Evolutionary conservation across 441 rosid genomes (phyloP).

Genomic region (Omphalea diandra): DNA sequence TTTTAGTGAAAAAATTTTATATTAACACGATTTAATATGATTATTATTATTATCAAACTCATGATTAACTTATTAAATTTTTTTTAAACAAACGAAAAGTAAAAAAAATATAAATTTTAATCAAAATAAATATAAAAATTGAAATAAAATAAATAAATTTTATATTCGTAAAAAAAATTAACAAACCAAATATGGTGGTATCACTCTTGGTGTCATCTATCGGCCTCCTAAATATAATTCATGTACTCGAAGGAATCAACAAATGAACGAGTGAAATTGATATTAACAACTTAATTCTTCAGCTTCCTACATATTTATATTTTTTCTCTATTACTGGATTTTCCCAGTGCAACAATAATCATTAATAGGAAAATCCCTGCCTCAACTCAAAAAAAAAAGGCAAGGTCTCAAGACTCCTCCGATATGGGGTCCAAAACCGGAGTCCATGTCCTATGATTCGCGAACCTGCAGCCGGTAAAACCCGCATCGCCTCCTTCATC

Average conservation of each 20-base stretch:
- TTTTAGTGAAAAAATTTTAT: too few relatives aligned
- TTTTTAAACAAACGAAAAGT: too few relatives aligned
- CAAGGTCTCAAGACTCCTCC: constrained; percentile 22
- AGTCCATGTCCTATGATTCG: constrained; percentile 31
- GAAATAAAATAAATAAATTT: too few relatives aligned
- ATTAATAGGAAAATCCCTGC: not conserved
- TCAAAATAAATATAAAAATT: too few relatives aligned
- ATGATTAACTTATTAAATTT: too few relatives aligned
- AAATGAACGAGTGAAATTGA: not conserved
- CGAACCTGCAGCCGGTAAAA: constrained; percentile 12
- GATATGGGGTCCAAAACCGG: constrained; percentile 43
- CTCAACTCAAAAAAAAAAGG: not conserved
- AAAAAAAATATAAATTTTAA: too few relatives aligned
- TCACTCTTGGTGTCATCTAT: too few relatives aligned
- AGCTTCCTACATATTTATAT: not conserved
- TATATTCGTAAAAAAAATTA: too few relatives aligned
- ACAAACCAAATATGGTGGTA: too few relatives aligned
- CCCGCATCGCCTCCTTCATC: constrained; percentile 1
- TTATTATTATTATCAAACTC: too few relatives aligned
- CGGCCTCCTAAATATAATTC: too few relatives aligned
- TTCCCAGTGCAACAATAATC: not conserved
- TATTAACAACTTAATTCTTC: not conserved
- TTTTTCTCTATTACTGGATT: not conserved
- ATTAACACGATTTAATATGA: too few relatives aligned
- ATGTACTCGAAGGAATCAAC: not conserved